Evolutionary conservation across 768 basidiomycete species (phyloP), one percentile per base, ranked within the genome.

Genomic region (Rubroboletus pulcherrimus): DNA sequence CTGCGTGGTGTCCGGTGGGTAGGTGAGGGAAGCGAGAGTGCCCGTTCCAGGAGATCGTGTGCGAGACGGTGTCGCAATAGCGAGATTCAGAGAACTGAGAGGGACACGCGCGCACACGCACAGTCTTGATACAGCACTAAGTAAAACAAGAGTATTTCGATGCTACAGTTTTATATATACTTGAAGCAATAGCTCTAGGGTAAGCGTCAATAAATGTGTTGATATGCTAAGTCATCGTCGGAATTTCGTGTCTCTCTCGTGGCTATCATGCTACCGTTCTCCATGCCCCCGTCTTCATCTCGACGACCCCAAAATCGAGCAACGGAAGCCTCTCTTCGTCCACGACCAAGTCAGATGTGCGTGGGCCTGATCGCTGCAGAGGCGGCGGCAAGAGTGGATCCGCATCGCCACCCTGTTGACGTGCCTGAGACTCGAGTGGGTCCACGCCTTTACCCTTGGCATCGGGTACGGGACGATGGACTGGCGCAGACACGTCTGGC

Each of bases 381-480:
- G 51, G 29, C 7, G 60, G 19, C 5, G 50, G 44, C 17, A 54
- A 43, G 49, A 49, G 57, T 8, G 58, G 44, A 45, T 49, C 54
- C 1, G 35, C 41, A 31, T 56, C 45, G 8, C 38, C 24, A 24
- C 33, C 44, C 9, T 19, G 35, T 10, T 34, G 52, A 17, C 41
- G 57, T 24, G 26, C 33, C 40, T 54, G 64, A 15, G 55, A 45
- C 11, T 56, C 49, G 21, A 41, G 56, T 0, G 50, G 51, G 47
- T 56, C 51, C 2, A 55, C 55, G 12, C 46, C 41, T 34, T 66
- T 66, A 8, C 65, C 65, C 51, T 66, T 67, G 57, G 44, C n/a
- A n/a, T 47, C 35, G 31, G 49, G 12, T 10, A 30, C 4, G 0
- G 26, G 35, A 26, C 26, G 54, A 37, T 55, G 26, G 5, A 39